Percentiles rank a stretch among this genome's conserved stretches.
Evolutionary conservation across 1,284 basidiomycete genomes (phyloP).

Genomic region (Trichosporon coremiiforme): DNA sequence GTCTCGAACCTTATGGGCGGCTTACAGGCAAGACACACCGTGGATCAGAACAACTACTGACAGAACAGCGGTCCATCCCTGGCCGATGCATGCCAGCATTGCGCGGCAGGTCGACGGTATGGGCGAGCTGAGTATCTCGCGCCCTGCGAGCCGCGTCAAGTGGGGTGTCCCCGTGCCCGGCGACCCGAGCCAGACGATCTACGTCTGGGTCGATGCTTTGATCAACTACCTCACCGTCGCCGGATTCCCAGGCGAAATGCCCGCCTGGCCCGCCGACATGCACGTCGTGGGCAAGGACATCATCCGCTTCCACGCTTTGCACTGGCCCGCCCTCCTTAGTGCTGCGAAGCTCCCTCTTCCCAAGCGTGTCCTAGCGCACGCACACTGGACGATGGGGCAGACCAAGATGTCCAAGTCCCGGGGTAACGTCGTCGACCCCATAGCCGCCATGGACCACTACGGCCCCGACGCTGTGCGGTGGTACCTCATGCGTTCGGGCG

Average conservation of each 20-base stretch:
- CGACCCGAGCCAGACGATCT: constrained; percentile 80
- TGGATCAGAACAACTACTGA: neutral
- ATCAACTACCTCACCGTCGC: constrained; percentile 81
- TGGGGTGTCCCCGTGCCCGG: constrained; percentile 89
- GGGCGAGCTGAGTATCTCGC: constrained; percentile 75
- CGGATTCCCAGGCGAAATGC: constrained; percentile 68
- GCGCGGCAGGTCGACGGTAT: constrained; percentile 54
- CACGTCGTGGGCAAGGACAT: constrained; percentile 95
- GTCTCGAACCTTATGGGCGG: no score
- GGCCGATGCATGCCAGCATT: constrained; percentile 34
- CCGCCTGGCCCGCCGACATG: constrained; percentile 78
- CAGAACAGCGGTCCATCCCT: constrained; percentile 40
- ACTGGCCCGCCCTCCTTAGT: constrained; percentile 82
- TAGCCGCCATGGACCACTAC: constrained; percentile 69
- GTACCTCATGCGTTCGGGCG: constrained; percentile 80
- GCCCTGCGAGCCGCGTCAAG: constrained; percentile 70
- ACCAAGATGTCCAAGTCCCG: constrained; percentile 89
- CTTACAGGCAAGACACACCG: neutral
- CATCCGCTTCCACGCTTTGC: constrained; percentile 86
- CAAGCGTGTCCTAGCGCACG: constrained; percentile 71
- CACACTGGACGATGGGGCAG: constrained; percentile 85
- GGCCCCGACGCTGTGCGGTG: constrained; percentile 75
- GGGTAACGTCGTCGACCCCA: constrained; percentile 87
- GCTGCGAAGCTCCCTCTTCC: constrained; percentile 73
- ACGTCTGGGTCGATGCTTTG: constrained; percentile 94